Percentiles rank a stretch among this genome's conserved stretches.
Evolutionary conservation across 495 filamentous ascomycete genomes (phyloP).

Genomic region (Talaromyces ruber): DNA sequence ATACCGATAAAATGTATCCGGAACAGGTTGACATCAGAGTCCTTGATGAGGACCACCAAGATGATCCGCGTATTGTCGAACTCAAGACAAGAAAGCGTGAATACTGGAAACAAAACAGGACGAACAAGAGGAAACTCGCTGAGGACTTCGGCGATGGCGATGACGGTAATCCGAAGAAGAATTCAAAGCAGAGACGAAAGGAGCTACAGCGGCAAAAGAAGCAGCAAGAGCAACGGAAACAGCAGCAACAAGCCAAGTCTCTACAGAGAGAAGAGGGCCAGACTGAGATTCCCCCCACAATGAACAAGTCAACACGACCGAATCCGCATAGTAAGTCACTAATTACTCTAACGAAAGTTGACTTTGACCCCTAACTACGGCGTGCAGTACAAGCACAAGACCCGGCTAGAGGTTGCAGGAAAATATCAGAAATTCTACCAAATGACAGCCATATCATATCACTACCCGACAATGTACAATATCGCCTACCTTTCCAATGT

Average conservation of each 20-base stretch:
- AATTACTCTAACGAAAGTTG: neutral
- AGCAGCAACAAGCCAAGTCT: constrained; percentile 18
- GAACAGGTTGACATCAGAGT: constrained; percentile 45
- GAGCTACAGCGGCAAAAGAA: constrained; percentile 21
- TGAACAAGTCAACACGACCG: constrained; percentile 19
- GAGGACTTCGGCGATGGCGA: constrained; percentile 14
- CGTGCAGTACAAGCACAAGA: constrained; percentile 24
- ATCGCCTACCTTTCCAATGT: constrained; percentile 61
- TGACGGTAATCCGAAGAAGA: constrained; percentile 21
- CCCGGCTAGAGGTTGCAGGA: constrained; percentile 16
- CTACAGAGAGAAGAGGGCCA: constrained; percentile 28
- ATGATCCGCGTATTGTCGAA: constrained; percentile 45
- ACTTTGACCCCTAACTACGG: constrained; percentile 4
- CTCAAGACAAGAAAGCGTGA: constrained; percentile 53
- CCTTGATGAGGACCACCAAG: constrained; percentile 25
- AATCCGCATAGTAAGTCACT: constrained; percentile 28
- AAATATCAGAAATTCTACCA: constrained; percentile 34
- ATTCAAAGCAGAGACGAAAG: constrained; percentile 21
- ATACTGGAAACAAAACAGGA: constrained; percentile 48
- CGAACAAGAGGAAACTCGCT: constrained; percentile 30
- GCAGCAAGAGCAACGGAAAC: constrained; percentile 22
- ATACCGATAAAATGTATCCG: constrained; percentile 46
- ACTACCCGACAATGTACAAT: constrained; percentile 33
- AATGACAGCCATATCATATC: constrained; percentile 31
- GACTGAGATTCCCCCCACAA: constrained; percentile 9